Percentiles rank a stretch among this genome's conserved stretches.
Conservation (phyloP, 2,329 filamentous ascomycete genomes). For the Calonectria honghensis region DNA sequence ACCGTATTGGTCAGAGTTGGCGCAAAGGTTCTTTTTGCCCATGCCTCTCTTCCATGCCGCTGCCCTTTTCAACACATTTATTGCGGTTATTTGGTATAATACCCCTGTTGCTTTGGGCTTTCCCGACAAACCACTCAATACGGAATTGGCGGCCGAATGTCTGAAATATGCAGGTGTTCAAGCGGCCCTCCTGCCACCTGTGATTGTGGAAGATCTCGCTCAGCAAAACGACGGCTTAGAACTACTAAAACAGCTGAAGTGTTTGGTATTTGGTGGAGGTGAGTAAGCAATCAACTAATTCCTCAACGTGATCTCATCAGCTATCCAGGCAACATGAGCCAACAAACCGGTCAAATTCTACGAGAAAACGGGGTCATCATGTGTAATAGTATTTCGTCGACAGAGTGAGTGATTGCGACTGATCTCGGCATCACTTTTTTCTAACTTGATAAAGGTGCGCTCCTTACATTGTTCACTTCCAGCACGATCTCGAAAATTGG, state of each 20-base stretch:
- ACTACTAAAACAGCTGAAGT: constrained; percentile 58
- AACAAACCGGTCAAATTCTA: constrained; percentile 62
- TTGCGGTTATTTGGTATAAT: constrained; percentile 29
- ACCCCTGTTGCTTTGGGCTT: constrained; percentile 55
- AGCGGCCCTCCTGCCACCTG: constrained; percentile 59
- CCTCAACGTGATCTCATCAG: background rate
- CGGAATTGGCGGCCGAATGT: constrained; percentile 59
- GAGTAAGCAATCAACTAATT: constrained; percentile 10
- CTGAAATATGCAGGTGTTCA: constrained; percentile 55
- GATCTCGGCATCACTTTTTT: accelerated
- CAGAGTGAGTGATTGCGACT: constrained; percentile 60
- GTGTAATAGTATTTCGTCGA: constrained; percentile 63
- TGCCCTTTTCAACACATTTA: constrained; percentile 39
- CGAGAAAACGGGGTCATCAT: constrained; percentile 59
- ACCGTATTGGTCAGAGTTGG: constrained; percentile 10
- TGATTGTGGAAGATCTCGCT: constrained; percentile 66
- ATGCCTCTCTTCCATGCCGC: constrained; percentile 52
- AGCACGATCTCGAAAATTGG: constrained; percentile 60
- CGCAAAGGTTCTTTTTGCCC: constrained; percentile 36
- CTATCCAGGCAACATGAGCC: constrained; percentile 60
- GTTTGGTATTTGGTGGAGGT: constrained; percentile 64
- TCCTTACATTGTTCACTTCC: constrained; percentile 60
- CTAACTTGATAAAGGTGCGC: constrained; percentile 53
- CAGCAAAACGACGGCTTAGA: constrained; percentile 56
- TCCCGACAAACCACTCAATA: constrained; percentile 58